A percentile compares a stretch with the other conserved stretches of the same genome.
These are phyloP conservation scores for Monosporozyma siamensis DNA, from an alignment of 805 yeast genomes.

Conservation along the genomic window DNA sequence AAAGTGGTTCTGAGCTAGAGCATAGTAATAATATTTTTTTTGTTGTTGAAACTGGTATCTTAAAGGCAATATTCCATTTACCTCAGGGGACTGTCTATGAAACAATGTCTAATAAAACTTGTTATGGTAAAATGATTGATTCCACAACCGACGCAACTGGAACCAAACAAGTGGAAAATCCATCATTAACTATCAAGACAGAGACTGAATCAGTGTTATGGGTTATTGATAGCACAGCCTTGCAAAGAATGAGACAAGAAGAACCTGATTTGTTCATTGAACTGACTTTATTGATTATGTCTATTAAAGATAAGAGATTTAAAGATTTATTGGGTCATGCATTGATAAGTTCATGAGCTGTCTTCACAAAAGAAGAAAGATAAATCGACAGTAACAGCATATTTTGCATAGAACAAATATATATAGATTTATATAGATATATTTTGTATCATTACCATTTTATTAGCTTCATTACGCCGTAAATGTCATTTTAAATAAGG, in stretches of 20 bases:
- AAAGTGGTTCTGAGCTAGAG: conserved; percentile 38
- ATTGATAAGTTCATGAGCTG: conserved; percentile 44
- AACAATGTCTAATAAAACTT: conserved; percentile 45
- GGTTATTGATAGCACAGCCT: conserved; percentile 44
- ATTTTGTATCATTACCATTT: no score
- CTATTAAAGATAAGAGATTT: conserved; percentile 59
- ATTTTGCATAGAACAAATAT: no score
- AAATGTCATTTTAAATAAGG: no score
- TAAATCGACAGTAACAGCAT: no score
- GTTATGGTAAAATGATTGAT: conserved; percentile 37
- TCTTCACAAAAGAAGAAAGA: neutral
- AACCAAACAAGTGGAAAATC: conserved; percentile 13
- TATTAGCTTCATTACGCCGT: no score
- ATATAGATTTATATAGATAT: no score
- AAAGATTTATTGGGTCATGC: conserved; percentile 70
- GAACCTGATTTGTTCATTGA: conserved; percentile 55
- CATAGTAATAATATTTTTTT: conserved; percentile 36
- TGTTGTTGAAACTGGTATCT: conserved; percentile 48
- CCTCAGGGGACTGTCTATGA: conserved; percentile 35
- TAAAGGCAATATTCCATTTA: conserved; percentile 44
- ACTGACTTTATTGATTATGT: conserved; percentile 49
- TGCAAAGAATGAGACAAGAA: conserved; percentile 39
- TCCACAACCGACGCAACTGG: neutral
- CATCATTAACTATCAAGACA: conserved; percentile 40
- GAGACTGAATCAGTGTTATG: conserved; percentile 61